Evolutionary conservation across 176 grass and related monocot species (phyloP), one percentile per base, ranked within the genome.

Genomic region (Musa schizocarpa): DNA sequence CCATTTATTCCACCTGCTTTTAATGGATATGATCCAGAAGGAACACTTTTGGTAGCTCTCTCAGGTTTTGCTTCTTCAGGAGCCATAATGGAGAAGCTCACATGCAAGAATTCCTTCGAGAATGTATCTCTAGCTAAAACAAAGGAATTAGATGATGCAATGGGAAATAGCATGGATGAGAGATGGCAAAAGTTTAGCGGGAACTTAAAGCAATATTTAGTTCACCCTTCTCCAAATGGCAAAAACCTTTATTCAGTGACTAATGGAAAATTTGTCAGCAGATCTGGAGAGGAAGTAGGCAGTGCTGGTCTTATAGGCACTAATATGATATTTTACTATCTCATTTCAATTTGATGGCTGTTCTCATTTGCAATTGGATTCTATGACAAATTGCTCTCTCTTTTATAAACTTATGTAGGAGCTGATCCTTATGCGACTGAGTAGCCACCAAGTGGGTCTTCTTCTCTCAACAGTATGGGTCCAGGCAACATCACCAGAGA

Each of bases 381-480:
- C 1, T 70, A 9, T 50, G 2, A 7, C 12, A 50, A 61, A n/a
- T 8, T 20, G 8, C 11, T 70, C 13, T 49, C 23, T 76, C 12
- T 34, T 78, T 82, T 79, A 76, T 89, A 19, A 24, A 69, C 63
- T 22, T 27, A 53, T 69, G 13, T 85, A 94, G 95, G 86, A 86
- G 63, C 56, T 77, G 65, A 89, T 87, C 63, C 86, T 87, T 43
- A 91, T 99, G 95, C 81, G 81, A 77, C 81, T 99, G 81, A 99
- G 80, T 79, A 91, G 75, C 34, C 77, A 87, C 54, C 90, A 99
- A 81, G 86, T 94, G 79, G 82, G 77, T 77, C 86, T 91, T 75
- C 80, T 99, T 13, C 95, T 99, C 85, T 99, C 95, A 79, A 87
- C 90, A 71, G 87, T 99, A 81, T 94, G 88, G 95, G 89, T 79